Evolutionary conservation across 208 protist genomes (phyloP), one percentile per base, ranked within the genome.

Genomic region (Leishmania amazonensis): DNA sequence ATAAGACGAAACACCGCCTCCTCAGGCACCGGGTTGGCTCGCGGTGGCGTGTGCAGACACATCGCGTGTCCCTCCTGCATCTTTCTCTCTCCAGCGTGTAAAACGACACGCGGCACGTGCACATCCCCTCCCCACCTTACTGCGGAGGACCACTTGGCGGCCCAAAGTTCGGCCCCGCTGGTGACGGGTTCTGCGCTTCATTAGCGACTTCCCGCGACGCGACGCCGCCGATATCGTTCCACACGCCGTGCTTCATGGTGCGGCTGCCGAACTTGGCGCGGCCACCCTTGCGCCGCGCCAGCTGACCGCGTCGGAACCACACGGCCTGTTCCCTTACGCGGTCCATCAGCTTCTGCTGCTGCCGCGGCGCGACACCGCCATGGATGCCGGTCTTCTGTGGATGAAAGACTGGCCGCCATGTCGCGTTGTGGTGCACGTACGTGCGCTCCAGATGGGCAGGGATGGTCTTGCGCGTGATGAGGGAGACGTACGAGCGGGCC

Each of bases 391-490:
- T 81, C 31, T 78, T 91, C 19, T 83, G 88, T 21, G 93, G 93
- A 74, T 90, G 91, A 76, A 92, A 95, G 45, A 96, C 45, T 1
- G 93, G 93, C 19, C 93, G 87, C 91, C 93, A 96, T 19, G 92
- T 96, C 51, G 91, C 94, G 84, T 96, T 95, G 87, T 96, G 92
- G 47, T 88, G 90, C 57, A 97, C 40, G 83, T 97, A 97, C 38
- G 91, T 95, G 17, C 87, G 83, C 86, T 97, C 92, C 54, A 97
- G 81, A 75, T 96, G 90, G 3, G 89, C 90, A 3, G 94, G 94
- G 81, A 97, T 96, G 28, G 92, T 90, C 87, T 94, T 95, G 79
- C 85, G 88, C 11, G 92, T 93, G 83, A 97, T 94, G 67, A 97
- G 86, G 3, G 91, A 95, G 45, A 96, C 91, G 78, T 95, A 97